These are phyloP conservation scores for Penicillium sp. DNA, from an alignment of 2,329 filamentous ascomycete genomes.

Conservation along the genomic window DNA sequence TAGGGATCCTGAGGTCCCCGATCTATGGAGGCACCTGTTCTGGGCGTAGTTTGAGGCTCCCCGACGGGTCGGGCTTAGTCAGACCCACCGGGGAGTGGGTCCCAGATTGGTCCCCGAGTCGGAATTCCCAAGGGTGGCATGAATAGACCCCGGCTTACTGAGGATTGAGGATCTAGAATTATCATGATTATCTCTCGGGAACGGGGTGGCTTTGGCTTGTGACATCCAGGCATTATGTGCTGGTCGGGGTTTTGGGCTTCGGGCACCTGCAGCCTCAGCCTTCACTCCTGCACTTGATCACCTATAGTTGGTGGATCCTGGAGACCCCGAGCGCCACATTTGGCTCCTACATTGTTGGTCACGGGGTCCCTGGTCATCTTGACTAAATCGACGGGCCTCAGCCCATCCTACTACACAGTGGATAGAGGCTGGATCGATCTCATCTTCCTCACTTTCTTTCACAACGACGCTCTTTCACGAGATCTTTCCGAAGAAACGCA, in stretches of 20 bases:
- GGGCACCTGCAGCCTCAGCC: neutral
- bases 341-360: neutral
- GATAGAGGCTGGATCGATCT: too few relatives aligned
- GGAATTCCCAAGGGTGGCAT: too few relatives aligned
- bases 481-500: too few relatives aligned
- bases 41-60: neutral
- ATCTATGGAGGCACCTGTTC: neutral
- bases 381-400: neutral
- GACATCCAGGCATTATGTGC: neutral
- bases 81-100: neutral
- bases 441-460: too few relatives aligned
- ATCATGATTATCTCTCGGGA: neutral
- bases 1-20: neutral
- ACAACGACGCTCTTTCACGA: too few relatives aligned
- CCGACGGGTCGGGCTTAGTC: neutral
- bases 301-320: neutral
- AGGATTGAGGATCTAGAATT: neutral
- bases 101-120: neutral
- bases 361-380: neutral
- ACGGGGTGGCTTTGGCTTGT: neutral
- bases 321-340: neutral
- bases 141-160: neutral
- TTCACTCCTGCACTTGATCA: neutral
- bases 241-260: neutral
- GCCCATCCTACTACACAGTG: neutral